Evolutionary conservation across 1,284 basidiomycete genomes (phyloP).

Genomic region (Apiotrichum siamense): DNA sequence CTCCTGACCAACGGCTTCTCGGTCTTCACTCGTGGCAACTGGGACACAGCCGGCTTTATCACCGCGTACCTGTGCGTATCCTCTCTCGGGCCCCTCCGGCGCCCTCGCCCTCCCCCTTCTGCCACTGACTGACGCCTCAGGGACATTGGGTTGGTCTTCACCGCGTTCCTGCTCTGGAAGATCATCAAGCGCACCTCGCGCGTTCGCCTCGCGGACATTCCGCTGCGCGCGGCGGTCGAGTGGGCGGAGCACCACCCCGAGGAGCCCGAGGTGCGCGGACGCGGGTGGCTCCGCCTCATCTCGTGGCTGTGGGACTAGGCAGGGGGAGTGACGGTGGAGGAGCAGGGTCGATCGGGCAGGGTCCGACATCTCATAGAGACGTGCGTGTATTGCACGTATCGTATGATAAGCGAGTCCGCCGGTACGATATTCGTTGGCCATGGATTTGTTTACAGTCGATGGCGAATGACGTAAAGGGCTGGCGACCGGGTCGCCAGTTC

Average conservation of each 20-base stretch:
- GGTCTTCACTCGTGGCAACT: constrained; percentile 23
- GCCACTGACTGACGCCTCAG: constrained; percentile 3
- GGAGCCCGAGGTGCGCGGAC: constrained; percentile 1
- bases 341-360: no score
- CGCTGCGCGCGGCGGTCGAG: constrained; percentile 18
- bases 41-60: constrained; percentile 17
- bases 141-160: constrained; percentile 22
- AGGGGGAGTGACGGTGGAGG: no score
- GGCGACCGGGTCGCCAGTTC: no score
- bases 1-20: constrained; percentile 22
- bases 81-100: no score
- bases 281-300: constrained; percentile 10
- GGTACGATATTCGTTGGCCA: no score
- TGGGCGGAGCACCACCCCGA: constrained; percentile 15
- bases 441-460: no score
- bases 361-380: no score
- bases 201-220: constrained; percentile 16
- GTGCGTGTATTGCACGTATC: no score
- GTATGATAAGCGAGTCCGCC: no score
- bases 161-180: constrained; percentile 19
- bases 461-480: no score
- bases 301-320: constrained; percentile 28
- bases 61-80: constrained; percentile 21
- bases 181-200: constrained; percentile 15
- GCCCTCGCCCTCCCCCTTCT: no score